These are phyloP conservation scores for Phycomyces nitens DNA, from an alignment of 192 early-diverging fungal genomes.

Conservation along the genomic window DNA sequence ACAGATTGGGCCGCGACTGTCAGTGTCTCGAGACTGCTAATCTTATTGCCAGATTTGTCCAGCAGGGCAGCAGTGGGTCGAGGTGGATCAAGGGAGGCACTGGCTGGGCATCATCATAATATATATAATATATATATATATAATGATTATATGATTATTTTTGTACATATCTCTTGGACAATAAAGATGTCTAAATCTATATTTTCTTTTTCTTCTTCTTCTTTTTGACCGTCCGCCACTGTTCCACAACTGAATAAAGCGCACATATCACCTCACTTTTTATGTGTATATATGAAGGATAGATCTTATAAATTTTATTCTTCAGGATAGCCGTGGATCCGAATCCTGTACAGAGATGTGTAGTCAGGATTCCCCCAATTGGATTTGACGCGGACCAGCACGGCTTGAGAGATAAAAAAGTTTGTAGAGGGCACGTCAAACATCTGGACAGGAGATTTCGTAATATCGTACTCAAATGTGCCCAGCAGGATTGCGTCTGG, in stretches of 20 bases:
- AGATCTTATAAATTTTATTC: background rate
- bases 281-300: too few species aligned
- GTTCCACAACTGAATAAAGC: too few species aligned
- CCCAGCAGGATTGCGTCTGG: background rate
- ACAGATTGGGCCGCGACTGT: background rate
- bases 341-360: slow-evolving; percentile 75
- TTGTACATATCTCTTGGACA: too few species aligned
- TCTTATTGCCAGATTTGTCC: background rate
- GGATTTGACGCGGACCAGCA: slow-evolving; percentile 56
- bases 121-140: too few species aligned
- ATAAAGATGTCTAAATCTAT: too few species aligned
- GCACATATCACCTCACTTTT: too few species aligned
- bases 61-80: background rate
- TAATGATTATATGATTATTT: background rate
- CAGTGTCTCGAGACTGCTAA: background rate
- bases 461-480: background rate
- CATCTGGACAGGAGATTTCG: background rate
- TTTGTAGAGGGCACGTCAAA: slow-evolving; percentile 14
- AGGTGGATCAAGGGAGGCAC: slow-evolving; percentile 5
- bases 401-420: slow-evolving; percentile 43
- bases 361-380: slow-evolving; percentile 73
- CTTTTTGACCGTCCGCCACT: too few species aligned
- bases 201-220: too few species aligned
- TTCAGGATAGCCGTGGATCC: slow-evolving; percentile 55
- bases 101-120: background rate